phyloP scores from a whole-genome alignment of 2,329 filamentous ascomycete species.

The Spiromastix sp. region DNA sequence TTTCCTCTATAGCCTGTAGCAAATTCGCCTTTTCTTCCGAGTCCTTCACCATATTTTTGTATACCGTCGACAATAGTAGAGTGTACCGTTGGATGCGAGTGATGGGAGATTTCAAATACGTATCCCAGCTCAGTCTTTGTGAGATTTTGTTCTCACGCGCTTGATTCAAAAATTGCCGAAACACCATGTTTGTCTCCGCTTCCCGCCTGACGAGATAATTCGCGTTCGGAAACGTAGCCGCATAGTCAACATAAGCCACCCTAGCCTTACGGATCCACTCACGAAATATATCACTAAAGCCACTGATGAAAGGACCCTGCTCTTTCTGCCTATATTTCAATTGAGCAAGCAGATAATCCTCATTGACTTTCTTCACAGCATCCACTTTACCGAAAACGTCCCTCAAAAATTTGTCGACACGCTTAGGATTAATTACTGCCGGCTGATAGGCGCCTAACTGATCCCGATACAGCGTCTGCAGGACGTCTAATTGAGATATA shows the following conservation, averaged over 20 bases:
- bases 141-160: slow-evolving; percentile 69
- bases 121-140: slow-evolving; percentile 82
- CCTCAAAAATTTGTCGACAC: slow-evolving; percentile 66
- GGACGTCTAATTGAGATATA: slow-evolving; percentile 78
- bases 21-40: slow-evolving; percentile 85
- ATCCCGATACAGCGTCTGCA: slow-evolving; percentile 78
- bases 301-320: slow-evolving; percentile 86
- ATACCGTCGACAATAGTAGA: slow-evolving; percentile 69
- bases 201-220: slow-evolving; percentile 77
- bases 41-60: slow-evolving; percentile 72
- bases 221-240: slow-evolving; percentile 74
- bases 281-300: slow-evolving; percentile 93
- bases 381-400: slow-evolving; percentile 90
- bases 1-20: slow-evolving; percentile 76
- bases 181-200: slow-evolving; percentile 71
- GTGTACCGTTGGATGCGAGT: slow-evolving; percentile 85
- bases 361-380: slow-evolving; percentile 79
- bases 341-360: slow-evolving; percentile 82
- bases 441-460: slow-evolving; percentile 63
- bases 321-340: slow-evolving; percentile 95
- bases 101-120: slow-evolving; percentile 86
- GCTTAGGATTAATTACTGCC: slow-evolving; percentile 68
- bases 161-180: slow-evolving; percentile 74
- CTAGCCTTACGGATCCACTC: slow-evolving; percentile 97
- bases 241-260: slow-evolving; percentile 82